phyloP scores from a whole-genome alignment of 1,139 yeast species.

The Taphrina deformans region DNA sequence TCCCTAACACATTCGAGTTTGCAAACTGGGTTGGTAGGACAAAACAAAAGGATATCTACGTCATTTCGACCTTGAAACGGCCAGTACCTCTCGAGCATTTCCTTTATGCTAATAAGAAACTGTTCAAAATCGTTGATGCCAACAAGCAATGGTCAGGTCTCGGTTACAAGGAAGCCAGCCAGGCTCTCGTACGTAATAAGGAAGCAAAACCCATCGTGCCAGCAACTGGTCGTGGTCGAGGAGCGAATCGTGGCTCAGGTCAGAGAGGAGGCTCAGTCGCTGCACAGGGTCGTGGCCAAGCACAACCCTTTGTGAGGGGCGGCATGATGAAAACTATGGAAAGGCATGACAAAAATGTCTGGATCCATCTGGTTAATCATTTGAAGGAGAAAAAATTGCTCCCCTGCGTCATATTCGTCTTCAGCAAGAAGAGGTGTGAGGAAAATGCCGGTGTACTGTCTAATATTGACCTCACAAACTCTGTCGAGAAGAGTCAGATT shows the following conservation, averaged over 20 bases:
- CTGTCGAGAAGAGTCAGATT: conserved; percentile 82
- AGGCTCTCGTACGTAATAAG: conserved; percentile 39
- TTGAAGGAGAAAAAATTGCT: conserved; percentile 65
- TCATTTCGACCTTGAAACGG: conserved; percentile 90
- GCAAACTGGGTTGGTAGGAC: conserved; percentile 99
- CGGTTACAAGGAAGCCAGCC: conserved; percentile 47
- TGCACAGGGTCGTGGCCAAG: conserved; percentile 42
- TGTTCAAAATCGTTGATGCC: conserved; percentile 73
- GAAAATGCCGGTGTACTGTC: conserved; percentile 83
- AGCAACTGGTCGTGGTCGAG: conserved; percentile 43
- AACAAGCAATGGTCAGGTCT: conserved; percentile 64
- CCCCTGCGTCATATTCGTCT: conserved; percentile 92
- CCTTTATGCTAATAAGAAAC: conserved; percentile 70
- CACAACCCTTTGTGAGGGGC: conserved; percentile 39
- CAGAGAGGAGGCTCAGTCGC: conserved; percentile 46
- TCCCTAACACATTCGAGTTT: conserved; percentile 94
- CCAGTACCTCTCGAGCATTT: conserved; percentile 92
- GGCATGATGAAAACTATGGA: conserved; percentile 54
- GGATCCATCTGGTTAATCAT: conserved; percentile 74
- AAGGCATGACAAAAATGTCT: conserved; percentile 52
- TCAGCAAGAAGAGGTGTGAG: conserved; percentile 89
- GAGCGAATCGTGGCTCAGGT: conserved; percentile 40
- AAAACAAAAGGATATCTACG: conserved; percentile 90
- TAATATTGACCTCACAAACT: conserved; percentile 69
- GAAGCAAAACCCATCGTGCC: conserved; percentile 40